Evolutionary conservation across 257 asterid genomes (phyloP), one percentile per base, ranked within the genome.

Genomic region (Solanum lycopersicoides): DNA sequence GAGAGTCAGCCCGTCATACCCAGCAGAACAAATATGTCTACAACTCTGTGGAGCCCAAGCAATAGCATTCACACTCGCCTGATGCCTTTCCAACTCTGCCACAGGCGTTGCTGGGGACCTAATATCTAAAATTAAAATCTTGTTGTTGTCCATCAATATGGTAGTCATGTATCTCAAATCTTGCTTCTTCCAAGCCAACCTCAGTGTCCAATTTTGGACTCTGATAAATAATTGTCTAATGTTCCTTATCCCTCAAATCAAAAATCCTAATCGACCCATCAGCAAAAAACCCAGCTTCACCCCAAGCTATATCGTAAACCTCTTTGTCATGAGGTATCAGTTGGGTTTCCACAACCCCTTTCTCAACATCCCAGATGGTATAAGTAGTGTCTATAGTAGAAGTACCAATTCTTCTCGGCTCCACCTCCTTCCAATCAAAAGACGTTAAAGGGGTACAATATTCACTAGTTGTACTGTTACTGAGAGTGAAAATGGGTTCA

Each of bases 161-260:
- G 98, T 95, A 0, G 97, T 98, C 99, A 97, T 94, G 84, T 97
- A 95, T 91, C 99, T 97, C 91, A 95, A 90, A 86, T 97, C 98
- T 92, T 95, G 98, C 93, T 95, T 97, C 87, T 97, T 97, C 98
- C 99, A 97, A 41, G 99, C 98, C 91, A 97, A 82, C 56, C 99
- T 92, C 91, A 97, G 97, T 94, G 23, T 97, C 98, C 0, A 98
- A 98, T 37, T 90, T 93, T 0, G 98, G 97, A 41, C 96, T 91
- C 91, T 95, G 98, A 72, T 97, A 97, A 20, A 97, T 94, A 84
- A 97, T 97, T 2, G 98, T 95, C 0, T 98, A 97, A 88, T 97
- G 98, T 91, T 97, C 98, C 85, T 97, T 95, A 86, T 97, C 99
- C 82, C 98, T 91, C 90, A 97, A 88, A 93, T 97, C 98, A 69